Percentiles rank a stretch among this genome's conserved stretches.
Conservation (phyloP, 768 basidiomycete species). For the Tricholoma matsutake region DNA sequence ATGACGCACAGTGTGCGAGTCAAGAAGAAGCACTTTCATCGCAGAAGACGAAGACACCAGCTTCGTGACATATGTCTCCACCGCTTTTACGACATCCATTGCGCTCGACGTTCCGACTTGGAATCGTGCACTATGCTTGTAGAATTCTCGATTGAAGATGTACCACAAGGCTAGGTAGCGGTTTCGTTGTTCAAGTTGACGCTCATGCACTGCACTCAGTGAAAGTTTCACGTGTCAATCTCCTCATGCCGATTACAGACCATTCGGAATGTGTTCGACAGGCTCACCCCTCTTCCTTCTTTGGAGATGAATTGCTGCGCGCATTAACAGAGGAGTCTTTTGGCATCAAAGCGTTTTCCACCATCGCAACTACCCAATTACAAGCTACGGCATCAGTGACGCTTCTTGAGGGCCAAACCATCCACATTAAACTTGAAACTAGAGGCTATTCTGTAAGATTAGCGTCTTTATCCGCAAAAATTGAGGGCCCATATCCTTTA, state of each 20-base stretch:
- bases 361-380: conserved; percentile 36
- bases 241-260: not conserved
- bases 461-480: not conserved
- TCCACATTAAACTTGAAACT: conserved; percentile 46
- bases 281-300: conserved; percentile 32
- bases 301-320: conserved; percentile 46
- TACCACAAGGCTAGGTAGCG: not conserved
- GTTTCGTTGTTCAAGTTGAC: no score
- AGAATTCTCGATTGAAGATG: not conserved
- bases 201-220: no score
- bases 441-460: conserved; percentile 54
- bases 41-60: conserved; percentile 79
- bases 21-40: conserved; percentile 96
- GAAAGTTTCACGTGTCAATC: not conserved
- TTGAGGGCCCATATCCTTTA: not conserved
- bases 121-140: not conserved
- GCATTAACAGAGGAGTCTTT: conserved; percentile 59
- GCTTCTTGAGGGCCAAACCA: conserved; percentile 50
- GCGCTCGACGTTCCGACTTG: not conserved
- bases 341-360: conserved; percentile 46
- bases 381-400: conserved; percentile 54
- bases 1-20: conserved; percentile 80
- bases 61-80: conserved; percentile 90
- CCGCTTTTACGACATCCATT: conserved; percentile 96
- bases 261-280: conserved; percentile 11